phyloP scores from a whole-genome alignment of 208 protist species.

The Trichomonas gallinae region DNA sequence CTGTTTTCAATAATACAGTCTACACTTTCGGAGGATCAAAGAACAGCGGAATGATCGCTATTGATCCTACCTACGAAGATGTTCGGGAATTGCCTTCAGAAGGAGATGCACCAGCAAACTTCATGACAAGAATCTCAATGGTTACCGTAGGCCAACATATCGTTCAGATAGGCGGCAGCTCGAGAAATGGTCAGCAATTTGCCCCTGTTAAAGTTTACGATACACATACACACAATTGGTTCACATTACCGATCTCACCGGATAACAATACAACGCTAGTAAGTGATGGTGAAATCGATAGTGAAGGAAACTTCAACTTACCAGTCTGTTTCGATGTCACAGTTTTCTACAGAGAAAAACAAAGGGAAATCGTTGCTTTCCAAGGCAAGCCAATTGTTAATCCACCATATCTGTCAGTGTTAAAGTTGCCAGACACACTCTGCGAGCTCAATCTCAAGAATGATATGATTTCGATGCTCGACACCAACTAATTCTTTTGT shows the following conservation, averaged over 20 bases:
- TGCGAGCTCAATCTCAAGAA: neutral
- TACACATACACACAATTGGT: neutral
- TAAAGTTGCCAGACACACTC: neutral
- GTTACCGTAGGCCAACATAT: neutral
- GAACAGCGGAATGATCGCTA: neutral
- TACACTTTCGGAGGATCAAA: neutral
- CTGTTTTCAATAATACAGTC: neutral
- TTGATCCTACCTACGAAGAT: neutral
- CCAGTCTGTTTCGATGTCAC: neutral
- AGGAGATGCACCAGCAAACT: neutral
- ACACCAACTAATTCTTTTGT: neutral
- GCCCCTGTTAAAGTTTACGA: neutral
- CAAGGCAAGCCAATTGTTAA: neutral
- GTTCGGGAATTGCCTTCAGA: neutral
- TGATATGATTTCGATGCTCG: neutral
- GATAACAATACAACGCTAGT: neutral
- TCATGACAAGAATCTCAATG: neutral
- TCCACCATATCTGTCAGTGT: neutral
- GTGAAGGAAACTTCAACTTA: neutral
- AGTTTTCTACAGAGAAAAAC: neutral
- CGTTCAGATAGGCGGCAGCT: neutral
- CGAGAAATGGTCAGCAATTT: neutral
- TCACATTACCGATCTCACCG: neutral
- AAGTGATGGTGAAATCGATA: neutral
- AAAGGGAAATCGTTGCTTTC: neutral